Evolutionary conservation across 2,329 filamentous ascomycete species (phyloP), one percentile per base, ranked within the genome.

Genomic region (Aureobasidium subglaciale): DNA sequence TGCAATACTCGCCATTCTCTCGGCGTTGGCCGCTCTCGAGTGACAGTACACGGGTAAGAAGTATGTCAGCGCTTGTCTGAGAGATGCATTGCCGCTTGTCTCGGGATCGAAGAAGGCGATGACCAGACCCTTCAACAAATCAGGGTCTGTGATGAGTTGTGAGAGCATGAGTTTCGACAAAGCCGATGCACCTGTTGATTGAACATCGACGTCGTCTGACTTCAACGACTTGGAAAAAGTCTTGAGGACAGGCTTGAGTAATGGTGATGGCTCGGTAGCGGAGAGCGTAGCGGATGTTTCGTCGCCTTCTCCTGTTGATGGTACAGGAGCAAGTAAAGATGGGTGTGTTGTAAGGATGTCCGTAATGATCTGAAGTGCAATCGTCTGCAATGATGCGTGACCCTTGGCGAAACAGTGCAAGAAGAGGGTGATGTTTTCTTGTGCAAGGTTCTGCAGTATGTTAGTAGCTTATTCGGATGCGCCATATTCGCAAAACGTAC

Each of bases 371-470:
- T 97, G 90, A 29, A 97, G 74, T 0, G 90, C 88, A 8, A 90
- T 95, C 49, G 92, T 88, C 69, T 97, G 92, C 35, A 99, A 78
- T 0, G 86, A 84, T 9, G 93, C 85, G 66, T 96, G 90, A 1
- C 93, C 93, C 74, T 95, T 96, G 71, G 78, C 87, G 73, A 95
- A 96, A 75, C 95, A 96, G 69, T 96, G 91, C 70, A 96, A 88
- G 72, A 99, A 99, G 3, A 99, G 80, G 0, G 84, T 86, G 60
- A 97, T 76, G 68, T 99, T 97, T 69, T 95, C 90, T 67, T 92
- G 86, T 0, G 93, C 93, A 20, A 97, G 82, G 8, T 90, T 89
- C 72, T 84, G 62, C 22, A 6, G 30, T 16, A 32, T 61, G 41
- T 59, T 35, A 56, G 42, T n/a, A 22, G 34, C 29, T 40, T 65